Percentiles rank a stretch among this genome's conserved stretches.
phyloP scores from a whole-genome alignment of 2,329 filamentous ascomycete species.

The Penicillium sp. region DNA sequence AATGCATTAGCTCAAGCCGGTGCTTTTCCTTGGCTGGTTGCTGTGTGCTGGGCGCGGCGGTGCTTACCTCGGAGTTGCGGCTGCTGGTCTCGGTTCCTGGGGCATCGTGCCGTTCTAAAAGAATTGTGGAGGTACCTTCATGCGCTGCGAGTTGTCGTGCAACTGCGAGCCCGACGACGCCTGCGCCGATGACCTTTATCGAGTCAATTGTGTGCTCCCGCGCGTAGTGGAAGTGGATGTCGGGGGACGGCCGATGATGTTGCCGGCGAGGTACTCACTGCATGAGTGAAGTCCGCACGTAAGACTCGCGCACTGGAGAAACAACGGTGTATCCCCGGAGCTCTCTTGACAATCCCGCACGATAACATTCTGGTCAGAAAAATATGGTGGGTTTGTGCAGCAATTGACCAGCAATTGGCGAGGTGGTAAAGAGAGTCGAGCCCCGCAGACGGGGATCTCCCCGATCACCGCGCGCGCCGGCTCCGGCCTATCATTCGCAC shows the following conservation, averaged over 20 bases:
- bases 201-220: slow-evolving; percentile 9
- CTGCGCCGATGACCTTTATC: slow-evolving; percentile 60
- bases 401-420: slow-evolving; percentile 8
- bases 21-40: no score
- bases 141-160: slow-evolving; percentile 67
- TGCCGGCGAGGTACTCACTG: slow-evolving; percentile 35
- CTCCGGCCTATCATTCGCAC: no score
- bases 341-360: slow-evolving; percentile 10
- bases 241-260: neutral
- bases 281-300: slow-evolving; percentile 62
- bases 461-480: slow-evolving; percentile 14
- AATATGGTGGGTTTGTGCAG: neutral
- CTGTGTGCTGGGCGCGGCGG: neutral
- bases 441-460: slow-evolving; percentile 9
- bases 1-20: no score
- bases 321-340: slow-evolving; percentile 19
- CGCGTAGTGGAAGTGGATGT: neutral
- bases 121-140: slow-evolving; percentile 63
- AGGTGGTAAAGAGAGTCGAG: slow-evolving; percentile 1
- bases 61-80: slow-evolving; percentile 74
- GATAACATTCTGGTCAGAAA: no score
- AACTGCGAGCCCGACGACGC: slow-evolving; percentile 76
- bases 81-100: slow-evolving; percentile 84
- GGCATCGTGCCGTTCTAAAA: slow-evolving; percentile 74
- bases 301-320: slow-evolving; percentile 46